These are phyloP conservation scores for Hermanozyma aechmeae DNA, from an alignment of 805 yeast species.

Conservation along the genomic window DNA sequence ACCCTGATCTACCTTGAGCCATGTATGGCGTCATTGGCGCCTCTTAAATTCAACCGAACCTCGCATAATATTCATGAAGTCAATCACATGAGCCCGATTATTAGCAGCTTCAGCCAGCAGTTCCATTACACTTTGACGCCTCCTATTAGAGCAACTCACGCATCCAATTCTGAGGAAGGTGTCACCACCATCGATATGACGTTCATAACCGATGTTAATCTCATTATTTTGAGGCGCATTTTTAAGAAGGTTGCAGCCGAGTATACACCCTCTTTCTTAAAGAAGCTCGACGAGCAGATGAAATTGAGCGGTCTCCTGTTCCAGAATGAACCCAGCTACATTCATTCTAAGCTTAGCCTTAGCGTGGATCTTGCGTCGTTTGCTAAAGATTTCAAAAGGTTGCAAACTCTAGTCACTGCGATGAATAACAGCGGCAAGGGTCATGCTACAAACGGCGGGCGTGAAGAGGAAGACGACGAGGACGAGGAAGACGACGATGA, in stretches of 20 bases:
- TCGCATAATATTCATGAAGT: conserved; percentile 20
- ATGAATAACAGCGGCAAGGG: conserved; percentile 3
- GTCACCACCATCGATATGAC: conserved; percentile 7
- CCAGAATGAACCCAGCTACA: conserved; percentile 7
- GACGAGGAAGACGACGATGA: conserved; percentile 1
- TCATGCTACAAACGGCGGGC: too few relatives aligned
- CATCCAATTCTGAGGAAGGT: conserved; percentile 5
- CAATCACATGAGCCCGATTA: conserved; percentile 9
- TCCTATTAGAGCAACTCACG: conserved; percentile 7
- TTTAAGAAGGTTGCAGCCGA: conserved; percentile 5
- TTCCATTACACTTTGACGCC: conserved; percentile 11
- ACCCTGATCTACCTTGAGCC: conserved; percentile 30
- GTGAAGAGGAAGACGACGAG: conserved; percentile 1
- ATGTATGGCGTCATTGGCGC: conserved; percentile 24
- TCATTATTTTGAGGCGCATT: conserved; percentile 9
- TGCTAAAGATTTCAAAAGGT: conserved; percentile 6
- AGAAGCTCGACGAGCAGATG: conserved; percentile 9
- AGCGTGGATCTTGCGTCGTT: conserved; percentile 7
- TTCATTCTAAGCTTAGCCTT: conserved; percentile 6
- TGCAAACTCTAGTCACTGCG: conserved; percentile 6
- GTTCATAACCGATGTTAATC: conserved; percentile 10
- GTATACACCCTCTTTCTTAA: conserved; percentile 8
- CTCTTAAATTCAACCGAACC: conserved; percentile 18
- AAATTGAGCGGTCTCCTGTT: conserved; percentile 8
- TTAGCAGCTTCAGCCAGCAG: conserved; percentile 11